Evolutionary conservation across 148 eudicot genomes (phyloP).

Genomic region (Vaccinium darrowii): DNA sequence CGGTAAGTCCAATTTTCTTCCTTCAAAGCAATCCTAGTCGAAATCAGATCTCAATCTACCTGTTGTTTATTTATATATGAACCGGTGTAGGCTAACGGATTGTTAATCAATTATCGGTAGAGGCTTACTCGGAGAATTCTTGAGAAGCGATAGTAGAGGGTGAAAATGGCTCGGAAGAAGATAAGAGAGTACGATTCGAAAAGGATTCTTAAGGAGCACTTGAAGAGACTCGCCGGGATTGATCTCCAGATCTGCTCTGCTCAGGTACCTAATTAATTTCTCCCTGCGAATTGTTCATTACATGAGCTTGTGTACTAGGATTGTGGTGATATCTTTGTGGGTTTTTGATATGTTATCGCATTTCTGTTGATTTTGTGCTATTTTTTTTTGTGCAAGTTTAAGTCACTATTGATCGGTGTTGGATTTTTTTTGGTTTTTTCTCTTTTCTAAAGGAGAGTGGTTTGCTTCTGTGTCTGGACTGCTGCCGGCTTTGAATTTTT

Average conservation of each 20-base stretch:
- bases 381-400: too few relatives aligned
- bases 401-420: too few relatives aligned
- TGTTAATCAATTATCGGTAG: neutral
- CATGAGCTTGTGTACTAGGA: neutral
- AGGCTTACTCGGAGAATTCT: neutral
- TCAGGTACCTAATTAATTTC: constrained; percentile 36
- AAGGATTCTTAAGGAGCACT: constrained; percentile 73
- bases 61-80: neutral
- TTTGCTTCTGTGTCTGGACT: too few relatives aligned
- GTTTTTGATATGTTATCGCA: neutral
- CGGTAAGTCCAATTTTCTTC: neutral
- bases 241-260: constrained; percentile 73
- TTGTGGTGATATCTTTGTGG: neutral
- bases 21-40: neutral
- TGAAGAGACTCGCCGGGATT: constrained; percentile 53
- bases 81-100: neutral
- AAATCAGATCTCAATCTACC: neutral
- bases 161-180: constrained; percentile 82
- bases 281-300: neutral
- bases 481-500: too few relatives aligned
- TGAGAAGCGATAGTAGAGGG: neutral
- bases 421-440: too few relatives aligned
- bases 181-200: constrained; percentile 93
- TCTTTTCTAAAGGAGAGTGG: too few relatives aligned
- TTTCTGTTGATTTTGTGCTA: neutral